Evolutionary conservation across 371 early-diverging fungal species (phyloP), one percentile per base, ranked within the genome.

Genomic region (Massospora cicadina): DNA sequence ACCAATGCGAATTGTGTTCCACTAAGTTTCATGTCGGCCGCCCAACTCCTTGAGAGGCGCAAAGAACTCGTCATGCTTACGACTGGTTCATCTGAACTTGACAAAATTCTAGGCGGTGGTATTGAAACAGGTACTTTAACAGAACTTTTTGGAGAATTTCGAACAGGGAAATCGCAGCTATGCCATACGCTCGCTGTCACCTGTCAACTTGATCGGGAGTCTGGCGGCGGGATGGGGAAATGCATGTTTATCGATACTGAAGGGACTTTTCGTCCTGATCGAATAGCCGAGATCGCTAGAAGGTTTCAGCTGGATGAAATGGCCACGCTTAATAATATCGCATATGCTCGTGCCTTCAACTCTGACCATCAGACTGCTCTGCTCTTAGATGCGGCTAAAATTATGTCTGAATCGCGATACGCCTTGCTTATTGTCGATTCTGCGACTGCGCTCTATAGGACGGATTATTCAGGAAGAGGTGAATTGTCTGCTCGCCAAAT

Each of bases 181-280:
- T 99, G 99, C 74, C 99, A 98, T 71, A 98, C 93, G 65, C 74
- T 98, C 23, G 93, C 99, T 0, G 98, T 99, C 24, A 94, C 96
- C 23, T 94, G 93, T 68, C 99, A 99, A 88, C 81, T 99, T 27
- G 86, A 90, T 1, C 68, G 75, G 10, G 79, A 84, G 25, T 77
- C 82, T 74, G 97, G 97, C 1, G 99, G 99, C 2, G 97, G 88
- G 10, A 91, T 87, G 73, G 99, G 99, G 43, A 97, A 93, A 74
- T 94, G 94, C 68, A 71, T 99, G 68, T 99, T 93, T 73, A 95
- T 99, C 67, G 99, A 99, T 74, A 99, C 99, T 0, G 99, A 99
- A 76, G 95, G 95, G 33, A 99, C 99, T 0, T 99, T 99, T 75
- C 83, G 99, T 60, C 91, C 99, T 0, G 93, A 89, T 69, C 79